Conservation (phyloP, 768 basidiomycete species). For the Gymnopilus dilepis region DNA sequence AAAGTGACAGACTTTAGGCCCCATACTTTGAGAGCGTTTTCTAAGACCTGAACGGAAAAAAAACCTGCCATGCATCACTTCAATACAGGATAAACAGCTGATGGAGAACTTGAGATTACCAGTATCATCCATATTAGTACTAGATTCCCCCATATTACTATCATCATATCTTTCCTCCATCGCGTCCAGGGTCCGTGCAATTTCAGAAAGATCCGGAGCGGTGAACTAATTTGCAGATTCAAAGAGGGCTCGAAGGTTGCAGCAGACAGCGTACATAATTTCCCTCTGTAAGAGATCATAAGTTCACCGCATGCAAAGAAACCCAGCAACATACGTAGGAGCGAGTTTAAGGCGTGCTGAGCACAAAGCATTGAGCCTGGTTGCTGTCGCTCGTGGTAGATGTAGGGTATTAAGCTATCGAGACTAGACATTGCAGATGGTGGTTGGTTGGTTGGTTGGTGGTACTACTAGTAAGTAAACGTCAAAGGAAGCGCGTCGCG, state of each 20-base stretch:
- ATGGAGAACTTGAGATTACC: constrained; percentile 44
- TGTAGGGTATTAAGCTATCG: constrained; percentile 54
- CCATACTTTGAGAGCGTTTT: constrained; percentile 85
- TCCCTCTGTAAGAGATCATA: constrained; percentile 37
- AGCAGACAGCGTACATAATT: constrained; percentile 52
- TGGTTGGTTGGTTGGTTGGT: no score
- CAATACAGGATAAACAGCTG: not conserved
- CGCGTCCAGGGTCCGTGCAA: constrained; percentile 70
- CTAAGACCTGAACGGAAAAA: constrained; percentile 90
- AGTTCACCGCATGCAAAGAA: not conserved
- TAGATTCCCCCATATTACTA: constrained; percentile 45
- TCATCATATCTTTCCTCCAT: constrained; percentile 67
- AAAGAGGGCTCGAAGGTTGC: no score
- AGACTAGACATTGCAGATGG: constrained; percentile 57
- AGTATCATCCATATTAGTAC: constrained; percentile 92
- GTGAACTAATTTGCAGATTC: constrained; percentile 57
- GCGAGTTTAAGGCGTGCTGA: constrained; percentile 82
- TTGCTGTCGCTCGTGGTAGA: constrained; percentile 85
- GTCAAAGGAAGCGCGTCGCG: constrained; percentile 8
- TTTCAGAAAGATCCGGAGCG: constrained; percentile 76
- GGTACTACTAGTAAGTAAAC: no score
- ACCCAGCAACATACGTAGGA: constrained; percentile 67
- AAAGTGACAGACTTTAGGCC: constrained; percentile 65
- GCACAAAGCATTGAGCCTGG: constrained; percentile 84
- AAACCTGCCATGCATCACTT: constrained; percentile 58